Base-by-base conservation (phyloP, 192 early-diverging fungal species). In the Podila epicladia region DNA sequence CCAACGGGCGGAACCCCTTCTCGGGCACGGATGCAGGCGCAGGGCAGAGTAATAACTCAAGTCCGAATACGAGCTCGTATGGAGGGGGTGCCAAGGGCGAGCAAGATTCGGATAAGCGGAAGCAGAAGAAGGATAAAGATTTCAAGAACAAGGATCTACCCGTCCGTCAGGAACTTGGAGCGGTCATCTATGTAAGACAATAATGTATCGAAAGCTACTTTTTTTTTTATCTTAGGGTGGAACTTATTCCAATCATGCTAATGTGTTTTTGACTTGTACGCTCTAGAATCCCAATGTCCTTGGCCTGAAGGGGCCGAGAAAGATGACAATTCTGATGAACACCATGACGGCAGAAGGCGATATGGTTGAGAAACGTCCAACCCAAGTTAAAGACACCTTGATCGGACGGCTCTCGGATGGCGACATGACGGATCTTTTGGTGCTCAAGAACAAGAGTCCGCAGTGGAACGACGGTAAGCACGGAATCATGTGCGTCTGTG, bases 271-370 rank as follows among this genome's bases (percentile, higher is more conserved):
- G 3, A 17, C 1, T 0, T 45, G 15, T 45, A 45, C 13, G 35
- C 4, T 13, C 38, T 80, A 96, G 91, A 93, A 97, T 37, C 91
- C 93, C 2, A 95, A 95, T 74, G 90, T 97, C 22, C 84, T 97
- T 33, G 96, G 97, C 24, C 89, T 93, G 66, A 94, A 94, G 74
- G 97, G 97, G 0, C 97, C 97, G 12, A 91, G 97, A 24, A 95
- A 94, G 78, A 97, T 97, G 93, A 94, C 93, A 0, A 91, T 95
- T 5, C 65, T 97, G 29, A 76, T 97, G 62, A 92, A 92, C 51
- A 87, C 87, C 4, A 88, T 96, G 86, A 90, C 85, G 15, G 74
- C 75, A 33, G 83, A 87, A 24, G 92, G 92, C 1, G 85, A 84
- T 31, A 84, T 92, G 59, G 84, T 84, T 1, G 85, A 87, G 50